Conservation (phyloP, 352 stramenopile species). For the Pythium apleroticum region DNA sequence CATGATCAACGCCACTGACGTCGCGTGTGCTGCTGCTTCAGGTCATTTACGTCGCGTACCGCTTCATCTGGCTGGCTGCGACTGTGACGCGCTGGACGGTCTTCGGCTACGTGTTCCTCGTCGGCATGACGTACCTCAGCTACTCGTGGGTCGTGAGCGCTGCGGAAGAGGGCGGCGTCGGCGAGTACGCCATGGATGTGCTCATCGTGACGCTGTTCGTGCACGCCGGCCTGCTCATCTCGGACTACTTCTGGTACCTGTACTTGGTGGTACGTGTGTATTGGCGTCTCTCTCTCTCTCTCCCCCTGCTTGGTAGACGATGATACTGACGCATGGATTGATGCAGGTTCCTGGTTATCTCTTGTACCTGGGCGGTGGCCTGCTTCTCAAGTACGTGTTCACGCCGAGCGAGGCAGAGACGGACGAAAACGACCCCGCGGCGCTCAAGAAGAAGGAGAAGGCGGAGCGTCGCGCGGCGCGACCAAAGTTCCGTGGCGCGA, state of each 20-base stretch:
- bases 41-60: slow-evolving; percentile 73
- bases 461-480: slow-evolving; percentile 41
- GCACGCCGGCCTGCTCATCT: slow-evolving; percentile 71
- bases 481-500: slow-evolving; percentile 24
- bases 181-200: slow-evolving; percentile 86
- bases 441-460: slow-evolving; percentile 78
- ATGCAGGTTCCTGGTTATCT: slow-evolving; percentile 73
- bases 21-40: slow-evolving; percentile 11
- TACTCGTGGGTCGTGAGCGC: slow-evolving; percentile 82
- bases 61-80: slow-evolving; percentile 69
- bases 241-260: slow-evolving; percentile 87
- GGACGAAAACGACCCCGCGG: slow-evolving; percentile 51
- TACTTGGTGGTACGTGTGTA: slow-evolving; percentile 60
- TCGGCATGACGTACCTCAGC: slow-evolving; percentile 68
- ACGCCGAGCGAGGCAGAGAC: slow-evolving; percentile 49
- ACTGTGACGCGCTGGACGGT: slow-evolving; percentile 72
- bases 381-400: slow-evolving; percentile 85
- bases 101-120: slow-evolving; percentile 63
- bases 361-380: slow-evolving; percentile 72
- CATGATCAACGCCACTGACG: neutral
- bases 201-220: slow-evolving; percentile 81
- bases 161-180: slow-evolving; percentile 71
- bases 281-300: too few relatives aligned
- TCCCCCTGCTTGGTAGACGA: neutral
- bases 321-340: neutral